Percentiles rank a stretch among this genome's conserved stretches.
These are phyloP conservation scores for Bassia scoparia DNA, from an alignment of 148 eudicot genomes.

Conservation along the genomic window DNA sequence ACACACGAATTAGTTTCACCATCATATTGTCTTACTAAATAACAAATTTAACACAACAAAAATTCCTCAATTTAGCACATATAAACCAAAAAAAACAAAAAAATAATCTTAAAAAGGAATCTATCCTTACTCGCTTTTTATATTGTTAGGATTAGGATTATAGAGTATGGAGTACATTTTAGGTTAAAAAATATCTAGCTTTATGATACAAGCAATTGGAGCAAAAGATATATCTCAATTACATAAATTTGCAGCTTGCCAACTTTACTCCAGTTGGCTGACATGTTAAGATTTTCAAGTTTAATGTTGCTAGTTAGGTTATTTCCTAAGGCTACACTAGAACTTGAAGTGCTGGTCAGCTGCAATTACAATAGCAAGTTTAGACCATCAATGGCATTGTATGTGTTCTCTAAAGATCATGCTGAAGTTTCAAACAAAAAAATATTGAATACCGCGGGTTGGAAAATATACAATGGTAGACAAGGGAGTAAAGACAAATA, in stretches of 20 bases:
- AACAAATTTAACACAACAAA: no score
- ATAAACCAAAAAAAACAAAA: no score
- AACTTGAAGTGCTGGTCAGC: slow-evolving; percentile 57
- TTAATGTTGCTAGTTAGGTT: slow-evolving; percentile 49
- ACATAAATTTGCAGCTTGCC: slow-evolving; percentile 53
- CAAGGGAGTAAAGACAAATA: neutral
- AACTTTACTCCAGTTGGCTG: slow-evolving; percentile 75
- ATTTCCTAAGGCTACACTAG: slow-evolving; percentile 56
- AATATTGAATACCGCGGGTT: neutral
- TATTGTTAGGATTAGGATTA: no score
- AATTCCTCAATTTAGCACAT: no score
- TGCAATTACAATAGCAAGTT: slow-evolving; percentile 28
- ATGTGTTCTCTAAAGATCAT: neutral
- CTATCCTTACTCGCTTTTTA: no score
- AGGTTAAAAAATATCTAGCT: neutral
- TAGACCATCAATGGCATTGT: neutral
- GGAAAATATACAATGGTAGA: neutral
- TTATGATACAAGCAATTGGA: slow-evolving; percentile 1
- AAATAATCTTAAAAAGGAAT: no score
- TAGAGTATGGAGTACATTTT: neutral
- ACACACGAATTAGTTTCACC: no score
- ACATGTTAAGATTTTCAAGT: slow-evolving; percentile 50
- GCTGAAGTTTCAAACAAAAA: neutral
- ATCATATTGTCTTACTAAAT: no score
- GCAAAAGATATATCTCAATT: slow-evolving; percentile 46